Evolutionary conservation across 768 basidiomycete genomes (phyloP).

Genomic region (Pilatotrama ljubarskyi): DNA sequence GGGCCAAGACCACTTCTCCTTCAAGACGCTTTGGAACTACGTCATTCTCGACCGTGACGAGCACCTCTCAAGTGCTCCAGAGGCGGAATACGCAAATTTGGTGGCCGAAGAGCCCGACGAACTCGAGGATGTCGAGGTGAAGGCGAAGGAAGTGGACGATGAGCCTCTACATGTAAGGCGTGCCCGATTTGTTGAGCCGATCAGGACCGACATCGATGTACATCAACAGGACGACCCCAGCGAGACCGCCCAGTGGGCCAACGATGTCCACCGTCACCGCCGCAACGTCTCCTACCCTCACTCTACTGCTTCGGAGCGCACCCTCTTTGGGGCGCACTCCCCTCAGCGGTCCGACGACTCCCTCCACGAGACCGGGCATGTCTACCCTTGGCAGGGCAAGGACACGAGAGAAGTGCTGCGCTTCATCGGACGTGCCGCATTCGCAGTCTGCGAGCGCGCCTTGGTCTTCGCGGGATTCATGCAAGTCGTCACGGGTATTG

Average conservation of each 20-base stretch:
- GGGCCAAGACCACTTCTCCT: constrained; percentile 43
- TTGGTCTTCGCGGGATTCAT: constrained; percentile 74
- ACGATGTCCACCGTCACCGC: constrained; percentile 37
- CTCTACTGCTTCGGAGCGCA: constrained; percentile 53
- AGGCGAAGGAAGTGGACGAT: constrained; percentile 29
- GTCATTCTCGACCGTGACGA: constrained; percentile 53
- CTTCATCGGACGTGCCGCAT: constrained; percentile 48
- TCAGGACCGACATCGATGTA: constrained; percentile 25
- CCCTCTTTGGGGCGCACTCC: constrained; percentile 51
- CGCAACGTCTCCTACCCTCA: constrained; percentile 45
- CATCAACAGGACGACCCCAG: constrained; percentile 34
- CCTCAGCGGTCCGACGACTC: constrained; percentile 59
- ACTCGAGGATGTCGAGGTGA: constrained; percentile 47
- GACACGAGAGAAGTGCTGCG: constrained; percentile 30
- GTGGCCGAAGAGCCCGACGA: constrained; percentile 56
- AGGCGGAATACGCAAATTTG: constrained; percentile 61
- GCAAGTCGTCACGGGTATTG: constrained; percentile 67
- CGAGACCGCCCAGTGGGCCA: constrained; percentile 56
- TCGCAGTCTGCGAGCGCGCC: constrained; percentile 56
- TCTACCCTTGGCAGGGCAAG: constrained; percentile 21
- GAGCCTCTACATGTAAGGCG: constrained; percentile 21
- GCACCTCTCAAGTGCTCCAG: constrained; percentile 16
- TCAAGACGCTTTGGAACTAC: constrained; percentile 56
- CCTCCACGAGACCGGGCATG: constrained; percentile 40
- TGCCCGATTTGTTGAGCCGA: constrained; percentile 25